Evolutionary conservation across 2,329 filamentous ascomycete species (phyloP), one percentile per base, ranked within the genome.

Genomic region (Colletotrichum cordylinicola): DNA sequence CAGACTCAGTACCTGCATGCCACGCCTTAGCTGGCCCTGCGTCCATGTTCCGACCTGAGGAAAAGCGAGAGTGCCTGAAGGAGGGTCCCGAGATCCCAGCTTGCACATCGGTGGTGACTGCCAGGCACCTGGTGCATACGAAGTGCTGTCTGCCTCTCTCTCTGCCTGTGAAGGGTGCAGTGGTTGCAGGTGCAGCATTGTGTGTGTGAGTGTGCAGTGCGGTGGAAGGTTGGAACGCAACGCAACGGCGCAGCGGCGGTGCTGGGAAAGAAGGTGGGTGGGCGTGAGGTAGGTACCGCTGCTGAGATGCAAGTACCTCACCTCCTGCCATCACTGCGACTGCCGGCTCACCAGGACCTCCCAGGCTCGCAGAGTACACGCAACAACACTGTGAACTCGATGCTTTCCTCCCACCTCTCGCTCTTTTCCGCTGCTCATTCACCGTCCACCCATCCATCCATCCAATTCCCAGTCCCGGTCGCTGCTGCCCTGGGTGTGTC

Each of bases 1-100:
- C 55, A 56, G 62, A 71, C 72, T 65, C 72, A 72, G 75, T 75
- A 75, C 72, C 75, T 77, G 75, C 75, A 77, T 77, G 75, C 72
- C 68, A 75, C 67, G 60, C 74, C n/a, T 58, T 52, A 76, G 48
- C 71, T 62, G 24, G 70, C 70, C 74, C 74, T 73, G 73, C 70
- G 52, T 56, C 70, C 15, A 75, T 55, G 64, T 75, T 68, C 56
- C 70, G 64, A 68, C 70, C 69, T 43, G 62, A 52, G 15, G 48
- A 48, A 48, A 21, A 13, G 43, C 43, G 43, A 48, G 43, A 48
- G 55, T 67, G 72, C 39, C 68, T 61, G n/a, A 43, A 37, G 52
- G 16, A 7, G 13, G 21, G 39, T 56, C 43, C 65, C 66, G 37
- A 52, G 31, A 55, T 21, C 67, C 21, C 7, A 15, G 62, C 33